Evolutionary conservation across 495 filamentous ascomycete genomes (phyloP).

Genomic region (Hypoxylon cercidicola): DNA sequence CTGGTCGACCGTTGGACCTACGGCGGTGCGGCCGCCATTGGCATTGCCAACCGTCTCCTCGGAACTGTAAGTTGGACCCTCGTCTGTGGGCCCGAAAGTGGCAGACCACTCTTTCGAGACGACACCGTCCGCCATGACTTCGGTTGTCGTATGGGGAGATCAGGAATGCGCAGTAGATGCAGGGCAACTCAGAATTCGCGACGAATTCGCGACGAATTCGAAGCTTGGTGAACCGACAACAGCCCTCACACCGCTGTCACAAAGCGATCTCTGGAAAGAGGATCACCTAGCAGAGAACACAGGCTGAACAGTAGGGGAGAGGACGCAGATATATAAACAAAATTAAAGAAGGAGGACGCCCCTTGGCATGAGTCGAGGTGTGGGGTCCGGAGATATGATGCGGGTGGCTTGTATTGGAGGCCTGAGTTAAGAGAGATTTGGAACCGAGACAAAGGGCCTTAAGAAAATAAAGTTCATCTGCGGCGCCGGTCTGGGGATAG

Average conservation of each 20-base stretch:
- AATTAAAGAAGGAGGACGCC: slow-evolving; percentile 6
- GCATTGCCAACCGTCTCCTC: slow-evolving; percentile 39
- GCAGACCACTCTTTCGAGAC: slow-evolving; percentile 32
- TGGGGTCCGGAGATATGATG: slow-evolving; percentile 21
- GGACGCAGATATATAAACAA: slow-evolving; percentile 31
- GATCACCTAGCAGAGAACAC: slow-evolving; percentile 19
- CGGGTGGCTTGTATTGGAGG: slow-evolving; percentile 35
- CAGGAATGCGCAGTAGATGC: background rate
- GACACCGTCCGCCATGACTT: slow-evolving; percentile 26
- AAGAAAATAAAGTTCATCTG: slow-evolving; percentile 19
- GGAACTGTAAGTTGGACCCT: slow-evolving; percentile 39
- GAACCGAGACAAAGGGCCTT: slow-evolving; percentile 33
- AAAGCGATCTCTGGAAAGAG: slow-evolving; percentile 8
- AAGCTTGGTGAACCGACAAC: background rate
- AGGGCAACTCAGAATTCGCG: background rate
- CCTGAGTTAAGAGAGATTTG: slow-evolving; percentile 17
- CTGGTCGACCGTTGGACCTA: slow-evolving; percentile 25
- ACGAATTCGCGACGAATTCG: background rate
- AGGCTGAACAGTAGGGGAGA: slow-evolving; percentile 8
- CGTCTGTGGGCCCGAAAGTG: slow-evolving; percentile 32
- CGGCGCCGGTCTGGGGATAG: slow-evolving; percentile 39
- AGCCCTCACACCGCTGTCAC: slow-evolving; percentile 8
- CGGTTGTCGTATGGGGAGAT: background rate
- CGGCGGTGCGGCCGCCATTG: slow-evolving; percentile 17
- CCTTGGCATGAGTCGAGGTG: slow-evolving; percentile 4